phyloP scores from a whole-genome alignment of 2,329 filamentous ascomycete species.

The Epichloe typhina region DNA sequence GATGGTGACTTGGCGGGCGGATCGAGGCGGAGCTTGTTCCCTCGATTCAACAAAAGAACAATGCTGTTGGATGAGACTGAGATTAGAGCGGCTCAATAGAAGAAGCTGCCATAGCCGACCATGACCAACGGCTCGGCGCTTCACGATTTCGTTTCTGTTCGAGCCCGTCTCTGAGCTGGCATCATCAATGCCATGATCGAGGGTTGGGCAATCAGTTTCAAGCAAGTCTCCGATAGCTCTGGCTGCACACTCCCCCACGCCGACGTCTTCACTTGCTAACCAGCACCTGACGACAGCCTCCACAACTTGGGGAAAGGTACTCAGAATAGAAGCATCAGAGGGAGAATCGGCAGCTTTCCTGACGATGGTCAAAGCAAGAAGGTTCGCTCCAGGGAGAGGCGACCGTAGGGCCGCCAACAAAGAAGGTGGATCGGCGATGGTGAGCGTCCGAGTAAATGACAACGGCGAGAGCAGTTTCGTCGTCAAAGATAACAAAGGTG shows the following conservation, averaged over 20 bases:
- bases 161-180: conserved; percentile 2
- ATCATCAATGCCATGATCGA: conserved; percentile 9
- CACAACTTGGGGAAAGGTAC: conserved; percentile 34
- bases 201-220: conserved; percentile 37
- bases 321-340: conserved; percentile 36
- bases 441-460: conserved; percentile 35
- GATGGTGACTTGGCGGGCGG: conserved; percentile 29
- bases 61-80: conserved; percentile 28
- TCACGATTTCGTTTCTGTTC: conserved; percentile 23
- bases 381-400: conserved; percentile 40
- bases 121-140: conserved; percentile 31
- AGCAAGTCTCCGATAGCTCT: conserved; percentile 40
- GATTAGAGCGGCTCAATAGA: conserved; percentile 31
- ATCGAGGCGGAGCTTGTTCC: conserved; percentile 12
- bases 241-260: conserved; percentile 41
- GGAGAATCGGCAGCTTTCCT: conserved; percentile 39
- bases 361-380: conserved; percentile 43
- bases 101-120: conserved; percentile 41
- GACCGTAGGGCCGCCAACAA: conserved; percentile 40
- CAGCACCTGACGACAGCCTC: conserved; percentile 36
- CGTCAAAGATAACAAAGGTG: conserved; percentile 36
- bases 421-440: conserved; percentile 36
- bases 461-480: conserved; percentile 43
- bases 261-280: conserved; percentile 39
- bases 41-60: conserved; percentile 21